Percentiles rank a stretch among this genome's conserved stretches.
phyloP scores from a whole-genome alignment of 768 basidiomycete species.

The Boletus insuetus region DNA sequence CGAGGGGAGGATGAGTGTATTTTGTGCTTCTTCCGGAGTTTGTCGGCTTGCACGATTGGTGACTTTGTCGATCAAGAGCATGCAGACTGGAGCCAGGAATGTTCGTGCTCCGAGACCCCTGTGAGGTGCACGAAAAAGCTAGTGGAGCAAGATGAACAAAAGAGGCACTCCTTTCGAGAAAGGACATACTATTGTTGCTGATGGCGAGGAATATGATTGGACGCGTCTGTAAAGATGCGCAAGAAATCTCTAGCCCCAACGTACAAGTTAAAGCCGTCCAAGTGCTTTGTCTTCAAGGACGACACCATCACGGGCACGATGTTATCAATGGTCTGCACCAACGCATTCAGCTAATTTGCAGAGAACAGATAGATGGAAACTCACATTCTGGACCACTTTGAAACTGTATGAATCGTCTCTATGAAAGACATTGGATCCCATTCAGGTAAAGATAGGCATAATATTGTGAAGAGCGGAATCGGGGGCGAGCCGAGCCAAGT shows the following conservation, averaged over 20 bases:
- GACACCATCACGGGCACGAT: slow-evolving; percentile 92
- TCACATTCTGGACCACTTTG: slow-evolving; percentile 88
- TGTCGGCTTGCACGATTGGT: slow-evolving; percentile 68
- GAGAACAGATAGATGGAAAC: neutral
- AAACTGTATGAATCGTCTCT: slow-evolving; percentile 95
- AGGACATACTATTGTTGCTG: slow-evolving; percentile 75
- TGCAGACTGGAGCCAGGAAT: slow-evolving; percentile 78
- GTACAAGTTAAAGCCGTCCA: slow-evolving; percentile 56
- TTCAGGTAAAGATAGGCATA: slow-evolving; percentile 99
- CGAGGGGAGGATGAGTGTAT: slow-evolving; percentile 62
- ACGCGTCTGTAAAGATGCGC: slow-evolving; percentile 90
- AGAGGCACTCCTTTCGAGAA: neutral
- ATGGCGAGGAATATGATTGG: slow-evolving; percentile 88
- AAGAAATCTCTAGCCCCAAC: slow-evolving; percentile 77
- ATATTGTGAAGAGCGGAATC: slow-evolving; percentile 91
- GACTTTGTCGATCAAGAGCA: slow-evolving; percentile 81
- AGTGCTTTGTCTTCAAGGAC: slow-evolving; percentile 62
- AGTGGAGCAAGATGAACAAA: slow-evolving; percentile 3
- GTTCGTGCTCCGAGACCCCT: slow-evolving; percentile 72
- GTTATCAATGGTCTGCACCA: slow-evolving; percentile 76
- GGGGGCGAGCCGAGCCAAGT: slow-evolving; percentile 77
- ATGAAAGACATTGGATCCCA: slow-evolving; percentile 99
- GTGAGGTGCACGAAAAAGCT: slow-evolving; percentile 91
- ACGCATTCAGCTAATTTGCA: neutral
- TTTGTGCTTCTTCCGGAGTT: slow-evolving; percentile 53